Percentiles rank a stretch among this genome's conserved stretches.
phyloP scores from a whole-genome alignment of 129 eudicot species.

The Silybum marianum region DNA sequence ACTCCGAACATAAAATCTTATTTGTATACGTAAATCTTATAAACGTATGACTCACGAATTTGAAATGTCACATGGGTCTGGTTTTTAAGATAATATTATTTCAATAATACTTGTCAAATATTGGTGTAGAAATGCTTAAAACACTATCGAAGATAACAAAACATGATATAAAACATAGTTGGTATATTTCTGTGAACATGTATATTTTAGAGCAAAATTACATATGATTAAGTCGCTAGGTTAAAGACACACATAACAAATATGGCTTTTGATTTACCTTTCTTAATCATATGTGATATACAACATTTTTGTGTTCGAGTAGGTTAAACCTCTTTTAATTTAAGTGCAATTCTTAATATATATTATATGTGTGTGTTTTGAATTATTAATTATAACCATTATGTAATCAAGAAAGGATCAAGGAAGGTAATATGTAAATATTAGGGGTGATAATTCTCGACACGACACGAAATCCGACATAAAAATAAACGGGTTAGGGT shows the following conservation, averaged over 20 bases:
- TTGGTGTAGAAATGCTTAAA: not conserved
- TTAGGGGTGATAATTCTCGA: too few relatives aligned
- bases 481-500: too few relatives aligned
- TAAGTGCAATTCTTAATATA: too few relatives aligned
- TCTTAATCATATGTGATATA: too few relatives aligned
- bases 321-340: too few relatives aligned
- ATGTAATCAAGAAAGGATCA: not conserved
- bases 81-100: too few relatives aligned
- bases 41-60: not conserved
- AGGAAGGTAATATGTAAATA: constrained; percentile 9
- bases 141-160: not conserved
- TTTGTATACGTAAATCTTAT: not conserved
- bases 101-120: not conserved
- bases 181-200: too few relatives aligned
- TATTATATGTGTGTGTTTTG: not conserved
- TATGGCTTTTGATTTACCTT: too few relatives aligned
- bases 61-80: not conserved
- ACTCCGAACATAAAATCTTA: not conserved
- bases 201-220: too few relatives aligned
- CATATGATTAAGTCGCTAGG: too few relatives aligned
- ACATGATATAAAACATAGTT: not conserved
- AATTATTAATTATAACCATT: not conserved
- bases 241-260: too few relatives aligned
- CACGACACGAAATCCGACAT: too few relatives aligned
- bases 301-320: not conserved